Conservation (phyloP, 768 basidiomycete species). For the Boletus barrowsii region DNA sequence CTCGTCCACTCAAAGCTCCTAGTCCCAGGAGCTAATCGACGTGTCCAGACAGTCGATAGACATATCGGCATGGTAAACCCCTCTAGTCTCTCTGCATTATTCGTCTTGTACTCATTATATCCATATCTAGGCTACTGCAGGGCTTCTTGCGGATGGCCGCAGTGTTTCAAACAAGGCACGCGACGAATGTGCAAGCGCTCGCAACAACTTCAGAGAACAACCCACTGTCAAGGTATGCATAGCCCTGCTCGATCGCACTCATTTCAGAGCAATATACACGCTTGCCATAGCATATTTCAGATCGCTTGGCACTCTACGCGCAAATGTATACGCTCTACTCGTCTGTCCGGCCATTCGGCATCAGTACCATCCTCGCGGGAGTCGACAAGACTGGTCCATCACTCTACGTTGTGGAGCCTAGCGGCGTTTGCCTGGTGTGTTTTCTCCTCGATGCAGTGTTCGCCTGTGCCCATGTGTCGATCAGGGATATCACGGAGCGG, state of each 20-base stretch:
- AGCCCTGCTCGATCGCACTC: background rate
- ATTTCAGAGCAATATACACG: background rate
- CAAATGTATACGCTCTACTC: slow-evolving; percentile 98
- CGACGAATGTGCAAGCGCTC: slow-evolving; percentile 75
- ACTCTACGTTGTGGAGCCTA: slow-evolving; percentile 91
- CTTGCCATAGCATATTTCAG: slow-evolving; percentile 49
- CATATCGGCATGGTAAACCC: slow-evolving; percentile 84
- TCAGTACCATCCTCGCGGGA: slow-evolving; percentile 87
- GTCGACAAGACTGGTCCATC: slow-evolving; percentile 86
- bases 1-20: slow-evolving; percentile 94
- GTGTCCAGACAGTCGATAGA: slow-evolving; percentile 90
- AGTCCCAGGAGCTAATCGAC: slow-evolving; percentile 86
- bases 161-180: slow-evolving; percentile 82
- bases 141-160: slow-evolving; percentile 89
- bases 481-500: slow-evolving; percentile 93
- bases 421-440: slow-evolving; percentile 85
- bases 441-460: background rate
- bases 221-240: slow-evolving; percentile 72
- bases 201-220: slow-evolving; percentile 69
- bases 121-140: slow-evolving; percentile 75
- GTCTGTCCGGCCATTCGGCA: slow-evolving; percentile 95
- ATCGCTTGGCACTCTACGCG: slow-evolving; percentile 83
- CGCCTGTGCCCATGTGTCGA: background rate
- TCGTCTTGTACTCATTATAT: background rate
- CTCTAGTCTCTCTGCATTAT: background rate